Evolutionary conservation across 2,329 filamentous ascomycete species (phyloP), one percentile per base, ranked within the genome.

Genomic region (Botrytis paeoniae): DNA sequence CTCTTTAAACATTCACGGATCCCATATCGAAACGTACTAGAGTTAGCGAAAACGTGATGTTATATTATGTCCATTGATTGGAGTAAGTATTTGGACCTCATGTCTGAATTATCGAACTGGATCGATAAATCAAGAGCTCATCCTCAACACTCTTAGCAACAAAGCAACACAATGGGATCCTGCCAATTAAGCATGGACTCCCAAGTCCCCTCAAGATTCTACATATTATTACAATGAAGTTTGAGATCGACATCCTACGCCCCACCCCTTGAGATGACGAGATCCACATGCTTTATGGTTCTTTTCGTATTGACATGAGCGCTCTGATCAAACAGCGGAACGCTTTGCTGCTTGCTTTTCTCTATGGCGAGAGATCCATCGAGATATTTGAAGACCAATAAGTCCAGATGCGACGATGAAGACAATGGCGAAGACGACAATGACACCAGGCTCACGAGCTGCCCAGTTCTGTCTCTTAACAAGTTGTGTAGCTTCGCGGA

Each of bases 341-440:
- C 43, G 65, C 22, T 41, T 41, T 37, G 65, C 39, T 32, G 54
- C 41, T 25, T 48, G 43, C 14, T 18, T 35, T n/a, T 73, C 73
- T 57, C 72, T 73, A 61, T 77, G 77, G 57, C 79, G 76, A 16
- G 80, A 78, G 73, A 85, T 80, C 78, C 81, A 83, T 75, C 85
- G 84, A 75, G 84, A 84, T 75, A 87, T 77, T 79, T 86, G 85
- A 59, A 91, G 83, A 68, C 79, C 77, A 72, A 85, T 75, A 66
- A 91, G 79, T 39, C 88, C 85, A 74, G 85, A 72, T 57, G 75
- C 84, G 76, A 91, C 86, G 74, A 89, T 78, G 78, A 87, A 87
- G 80, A 90, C 83, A 77, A 91, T 88, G 81, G 83, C 85, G 81
- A 91, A 89, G 73, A 91, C 89, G 76, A 90, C 83, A 69, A 91